Base-by-base conservation (phyloP, 257 asterid genomes). In the Linaria vulgaris region DNA sequence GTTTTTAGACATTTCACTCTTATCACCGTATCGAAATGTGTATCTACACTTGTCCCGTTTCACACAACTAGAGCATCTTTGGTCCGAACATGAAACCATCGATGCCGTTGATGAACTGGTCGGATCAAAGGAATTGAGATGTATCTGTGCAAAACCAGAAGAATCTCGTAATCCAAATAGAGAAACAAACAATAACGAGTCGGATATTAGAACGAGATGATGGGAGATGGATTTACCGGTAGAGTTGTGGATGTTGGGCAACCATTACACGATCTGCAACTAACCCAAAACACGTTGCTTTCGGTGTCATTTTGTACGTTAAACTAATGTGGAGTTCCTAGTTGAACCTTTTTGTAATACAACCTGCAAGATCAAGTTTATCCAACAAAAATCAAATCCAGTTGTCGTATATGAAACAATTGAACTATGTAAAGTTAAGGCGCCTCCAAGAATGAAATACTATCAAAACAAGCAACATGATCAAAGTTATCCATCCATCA, bases 281-380 rank as follows among this genome's bases (percentile, higher is more conserved):
- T 72, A 63, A 92, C 95, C 99, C 99, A 92, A 59, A 92, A 62
- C 50, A 89, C 99, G 82, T 91, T 96, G 73, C 98, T 91, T 56
- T 97, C 98, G 7, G 98, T 88, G 75, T 91, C 98, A 57, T 88
- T 89, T 79, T 92, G 99, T 63, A 92, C 99, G 69, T 76, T 89
- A 74, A 92, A 89, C 66, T 89, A 97, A 67, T 74, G 83, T 24
- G 96, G 90, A 58, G 99, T 83, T 51, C 99, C 99, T 73, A 92
- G 68, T 75, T 71, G 78, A 57, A 92, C 95, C 73, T 78, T 83
- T 71, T 97, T 87, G n/a, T 56, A 92, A 80, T 92, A 92, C 25
- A 92, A 86, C 91, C 99, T 92, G 73, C n/a, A n/a, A n/a, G n/a
- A n/a, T n/a, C n/a, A n/a, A n/a, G n/a, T n/a, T n/a, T n/a, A n/a